Percentiles rank a stretch among this genome's conserved stretches.
These are phyloP conservation scores for Quercus mongolica DNA, from an alignment of 306 rosid genomes.

Conservation along the genomic window DNA sequence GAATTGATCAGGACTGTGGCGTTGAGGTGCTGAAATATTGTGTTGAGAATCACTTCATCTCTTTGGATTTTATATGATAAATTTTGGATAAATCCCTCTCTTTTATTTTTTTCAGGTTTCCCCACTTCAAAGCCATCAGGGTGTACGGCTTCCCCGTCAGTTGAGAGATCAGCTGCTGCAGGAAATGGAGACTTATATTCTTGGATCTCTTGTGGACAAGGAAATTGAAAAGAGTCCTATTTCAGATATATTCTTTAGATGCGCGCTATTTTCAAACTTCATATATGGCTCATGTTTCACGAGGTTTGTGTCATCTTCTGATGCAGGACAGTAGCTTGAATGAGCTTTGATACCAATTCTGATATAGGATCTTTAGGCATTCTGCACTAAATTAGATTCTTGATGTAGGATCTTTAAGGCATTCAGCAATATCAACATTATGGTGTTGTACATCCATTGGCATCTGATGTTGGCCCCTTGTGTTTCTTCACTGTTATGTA, in stretches of 20 bases:
- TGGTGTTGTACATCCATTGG: background rate
- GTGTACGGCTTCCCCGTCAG: conserved; percentile 58
- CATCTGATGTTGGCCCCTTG: conserved; percentile 4
- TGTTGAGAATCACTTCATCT: conserved; percentile 13
- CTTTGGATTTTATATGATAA: conserved; percentile 6
- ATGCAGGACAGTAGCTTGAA: no score
- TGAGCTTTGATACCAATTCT: no score
- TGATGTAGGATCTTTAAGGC: no score
- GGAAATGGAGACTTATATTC: conserved; percentile 70
- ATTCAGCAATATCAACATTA: background rate
- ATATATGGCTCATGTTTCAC: conserved; percentile 46
- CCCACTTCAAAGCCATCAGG: conserved; percentile 33
- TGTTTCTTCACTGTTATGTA: conserved; percentile 5
- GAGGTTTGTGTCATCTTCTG: conserved; percentile 50
- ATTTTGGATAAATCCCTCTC: conserved; percentile 4
- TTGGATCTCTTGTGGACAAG: conserved; percentile 50
- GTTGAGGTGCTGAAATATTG: conserved; percentile 52
- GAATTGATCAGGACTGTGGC: conserved; percentile 44
- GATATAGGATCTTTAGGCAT: no score
- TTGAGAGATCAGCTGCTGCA: conserved; percentile 61
- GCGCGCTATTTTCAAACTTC: conserved; percentile 71
- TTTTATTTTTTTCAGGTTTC: conserved; percentile 42
- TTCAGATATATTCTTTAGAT: conserved; percentile 55
- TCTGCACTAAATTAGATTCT: no score
- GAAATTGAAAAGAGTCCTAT: conserved; percentile 45